phyloP scores from a whole-genome alignment of 495 filamentous ascomycete genomes.

The Aspergillus avenaceus region DNA sequence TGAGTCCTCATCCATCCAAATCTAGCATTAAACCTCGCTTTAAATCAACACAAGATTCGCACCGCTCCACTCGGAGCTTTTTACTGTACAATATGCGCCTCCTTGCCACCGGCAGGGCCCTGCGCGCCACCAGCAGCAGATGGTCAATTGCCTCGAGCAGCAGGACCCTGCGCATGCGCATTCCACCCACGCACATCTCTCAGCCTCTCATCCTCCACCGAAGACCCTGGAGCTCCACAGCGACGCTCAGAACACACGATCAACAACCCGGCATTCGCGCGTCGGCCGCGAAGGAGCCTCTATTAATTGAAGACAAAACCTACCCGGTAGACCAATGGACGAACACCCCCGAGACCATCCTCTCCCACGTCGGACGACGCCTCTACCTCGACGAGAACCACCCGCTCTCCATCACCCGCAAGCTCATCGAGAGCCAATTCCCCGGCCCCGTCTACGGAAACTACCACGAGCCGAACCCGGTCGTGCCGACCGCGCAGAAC shows the following conservation, averaged over 20 bases:
- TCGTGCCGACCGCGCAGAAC: conserved; percentile 84
- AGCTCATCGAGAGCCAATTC: conserved; percentile 89
- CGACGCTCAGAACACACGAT: conserved; percentile 21
- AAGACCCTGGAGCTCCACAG: conserved; percentile 35
- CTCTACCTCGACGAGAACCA: conserved; percentile 86
- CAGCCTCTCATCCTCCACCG: conserved; percentile 3
- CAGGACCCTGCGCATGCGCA: conserved; percentile 21
- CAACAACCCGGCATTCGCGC: conserved; percentile 6
- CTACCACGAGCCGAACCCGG: conserved; percentile 73
- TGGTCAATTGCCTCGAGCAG: conserved; percentile 33
- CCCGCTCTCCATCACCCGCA: conserved; percentile 83
- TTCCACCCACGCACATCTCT: conserved; percentile 22
- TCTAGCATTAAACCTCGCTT: not conserved
- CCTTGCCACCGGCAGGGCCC: conserved; percentile 41
- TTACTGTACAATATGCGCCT: conserved; percentile 33
- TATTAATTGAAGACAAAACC: conserved; percentile 53
- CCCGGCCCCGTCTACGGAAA: conserved; percentile 64
- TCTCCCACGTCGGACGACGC: conserved; percentile 64
- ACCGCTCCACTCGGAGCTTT: not conserved
- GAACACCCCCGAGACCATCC: conserved; percentile 73
- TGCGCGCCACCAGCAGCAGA: conserved; percentile 36
- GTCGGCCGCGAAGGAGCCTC: conserved; percentile 11
- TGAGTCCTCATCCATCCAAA: not conserved
- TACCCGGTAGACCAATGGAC: conserved; percentile 79
- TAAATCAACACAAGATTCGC: not conserved